These are phyloP conservation scores for Neonectria ditissima DNA, from an alignment of 2,329 filamentous ascomycete species.

Conservation along the genomic window DNA sequence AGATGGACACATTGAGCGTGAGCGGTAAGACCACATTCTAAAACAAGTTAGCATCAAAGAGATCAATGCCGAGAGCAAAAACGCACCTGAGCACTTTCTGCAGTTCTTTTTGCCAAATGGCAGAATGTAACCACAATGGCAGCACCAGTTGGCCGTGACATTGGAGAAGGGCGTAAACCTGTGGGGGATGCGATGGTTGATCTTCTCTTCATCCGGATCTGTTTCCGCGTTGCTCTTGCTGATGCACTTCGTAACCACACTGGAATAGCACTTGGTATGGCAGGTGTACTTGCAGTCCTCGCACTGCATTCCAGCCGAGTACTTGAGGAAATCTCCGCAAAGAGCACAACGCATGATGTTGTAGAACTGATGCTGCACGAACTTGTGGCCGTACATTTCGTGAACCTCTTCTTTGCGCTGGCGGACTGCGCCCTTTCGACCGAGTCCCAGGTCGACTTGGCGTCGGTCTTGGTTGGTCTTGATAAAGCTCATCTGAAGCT, in stretches of 20 bases:
- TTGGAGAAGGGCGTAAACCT: constrained; percentile 97
- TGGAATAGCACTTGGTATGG: constrained; percentile 95
- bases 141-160: constrained; percentile 99
- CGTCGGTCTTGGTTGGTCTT: constrained; percentile 89
- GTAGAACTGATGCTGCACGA: constrained; percentile 98
- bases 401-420: constrained; percentile 98
- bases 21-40: constrained; percentile 91
- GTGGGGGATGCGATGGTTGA: constrained; percentile 99
- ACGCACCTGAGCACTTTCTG: constrained; percentile 86
- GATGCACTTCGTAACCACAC: constrained; percentile 99
- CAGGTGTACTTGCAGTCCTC: constrained; percentile 99
- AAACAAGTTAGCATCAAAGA: constrained; percentile 45
- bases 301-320: constrained; percentile 98
- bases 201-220: constrained; percentile 98
- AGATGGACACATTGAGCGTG: constrained; percentile 94
- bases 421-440: constrained; percentile 94
- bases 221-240: constrained; percentile 99
- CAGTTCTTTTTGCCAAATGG: constrained; percentile 96
- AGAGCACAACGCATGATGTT: constrained; percentile 99
- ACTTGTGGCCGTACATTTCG: constrained; percentile 99
- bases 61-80: not conserved
- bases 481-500: constrained; percentile 89
- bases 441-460: constrained; percentile 88
- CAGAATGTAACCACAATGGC: constrained; percentile 96
- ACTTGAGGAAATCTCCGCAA: constrained; percentile 98